Conservation (phyloP, 306 rosid genomes). For the Dryas drummondii region DNA sequence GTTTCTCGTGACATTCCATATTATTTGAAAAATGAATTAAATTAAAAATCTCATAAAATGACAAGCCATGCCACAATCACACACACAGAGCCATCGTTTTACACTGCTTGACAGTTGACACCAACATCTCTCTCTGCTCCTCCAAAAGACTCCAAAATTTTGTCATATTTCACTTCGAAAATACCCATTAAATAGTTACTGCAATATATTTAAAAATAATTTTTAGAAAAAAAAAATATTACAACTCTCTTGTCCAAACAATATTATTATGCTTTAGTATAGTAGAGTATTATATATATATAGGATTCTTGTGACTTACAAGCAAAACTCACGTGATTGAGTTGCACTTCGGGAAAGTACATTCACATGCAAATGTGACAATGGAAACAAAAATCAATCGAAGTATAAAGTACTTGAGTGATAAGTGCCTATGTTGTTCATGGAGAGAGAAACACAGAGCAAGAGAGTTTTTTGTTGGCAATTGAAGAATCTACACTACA, state of each 20-base stretch:
- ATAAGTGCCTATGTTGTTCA: conserved; percentile 54
- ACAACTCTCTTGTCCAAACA: conserved; percentile 2
- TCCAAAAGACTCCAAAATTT: not conserved
- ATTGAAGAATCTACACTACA: conserved; percentile 39
- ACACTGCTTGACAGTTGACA: not conserved
- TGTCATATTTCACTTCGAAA: not conserved
- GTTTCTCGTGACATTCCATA: conserved; percentile 74
- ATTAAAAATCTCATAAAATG: conserved; percentile 25
- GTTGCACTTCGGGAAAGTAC: conserved; percentile 86
- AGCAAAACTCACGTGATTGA: conserved; percentile 77
- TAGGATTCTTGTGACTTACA: conserved; percentile 65
- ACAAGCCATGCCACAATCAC: conserved; percentile 15
- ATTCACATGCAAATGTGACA: conserved; percentile 80
- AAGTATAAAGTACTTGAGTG: conserved; percentile 57
- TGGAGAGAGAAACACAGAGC: conserved; percentile 37
- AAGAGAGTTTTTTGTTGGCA: conserved; percentile 35
- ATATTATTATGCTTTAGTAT: conserved; percentile 14
- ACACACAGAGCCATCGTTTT: not conserved
- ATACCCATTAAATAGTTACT: not conserved
- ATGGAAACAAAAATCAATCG: conserved; percentile 63
- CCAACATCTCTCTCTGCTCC: not conserved
- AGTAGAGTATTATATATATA: conserved; percentile 12
- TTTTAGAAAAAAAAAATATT: not conserved
- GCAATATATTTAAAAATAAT: too few relatives aligned
- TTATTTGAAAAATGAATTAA: conserved; percentile 31